Conservation (phyloP, 192 early-diverging fungal species). For the Linnemannia elongata region DNA sequence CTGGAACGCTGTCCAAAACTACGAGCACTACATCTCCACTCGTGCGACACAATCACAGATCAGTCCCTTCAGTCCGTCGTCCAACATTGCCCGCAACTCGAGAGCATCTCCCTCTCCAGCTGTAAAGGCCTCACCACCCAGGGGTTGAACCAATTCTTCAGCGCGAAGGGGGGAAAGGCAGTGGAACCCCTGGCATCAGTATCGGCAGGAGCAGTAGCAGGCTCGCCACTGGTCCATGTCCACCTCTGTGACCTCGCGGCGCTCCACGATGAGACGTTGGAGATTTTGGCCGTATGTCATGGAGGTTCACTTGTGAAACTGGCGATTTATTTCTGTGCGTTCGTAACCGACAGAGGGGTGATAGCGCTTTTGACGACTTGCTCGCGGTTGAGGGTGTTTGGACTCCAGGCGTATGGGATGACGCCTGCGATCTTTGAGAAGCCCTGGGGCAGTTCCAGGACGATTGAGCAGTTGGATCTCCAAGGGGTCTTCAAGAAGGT, state of each 20-base stretch:
- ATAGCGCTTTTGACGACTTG: slow-evolving; percentile 3
- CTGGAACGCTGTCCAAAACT: slow-evolving; percentile 18
- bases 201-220: too few relatives aligned
- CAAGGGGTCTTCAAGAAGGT: slow-evolving; percentile 23
- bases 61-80: not conserved
- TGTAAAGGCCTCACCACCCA: slow-evolving; percentile 10
- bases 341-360: slow-evolving; percentile 21
- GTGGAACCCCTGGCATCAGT: too few relatives aligned
- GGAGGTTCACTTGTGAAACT: slow-evolving; percentile 9
- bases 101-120: slow-evolving; percentile 19
- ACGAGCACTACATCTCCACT: slow-evolving; percentile 13
- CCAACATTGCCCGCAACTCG: not conserved
- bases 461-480: slow-evolving; percentile 38
- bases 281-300: slow-evolving; percentile 10
- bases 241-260: slow-evolving; percentile 25
- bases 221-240: slow-evolving; percentile 4
- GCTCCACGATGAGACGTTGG: slow-evolving; percentile 15
- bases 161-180: not conserved
- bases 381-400: slow-evolving; percentile 14
- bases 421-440: slow-evolving; percentile 20
- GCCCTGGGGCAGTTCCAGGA: slow-evolving; percentile 25
- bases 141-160: slow-evolving; percentile 19
- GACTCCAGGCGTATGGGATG: slow-evolving; percentile 23
- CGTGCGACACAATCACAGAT: slow-evolving; percentile 24
- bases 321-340: slow-evolving; percentile 26